phyloP scores from a whole-genome alignment of 495 filamentous ascomycete species.

The Talaromyces stipitatus region DNA sequence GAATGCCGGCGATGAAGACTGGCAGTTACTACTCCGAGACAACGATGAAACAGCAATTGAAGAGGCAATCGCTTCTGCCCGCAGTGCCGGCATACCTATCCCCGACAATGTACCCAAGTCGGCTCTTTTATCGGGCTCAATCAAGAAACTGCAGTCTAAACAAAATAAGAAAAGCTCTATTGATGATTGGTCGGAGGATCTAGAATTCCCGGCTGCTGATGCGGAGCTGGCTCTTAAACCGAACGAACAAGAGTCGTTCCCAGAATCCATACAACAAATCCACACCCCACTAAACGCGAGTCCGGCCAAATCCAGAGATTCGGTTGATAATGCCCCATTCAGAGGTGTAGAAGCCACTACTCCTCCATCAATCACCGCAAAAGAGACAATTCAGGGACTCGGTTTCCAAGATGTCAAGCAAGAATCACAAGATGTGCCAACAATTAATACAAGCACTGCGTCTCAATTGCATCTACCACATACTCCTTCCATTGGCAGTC shows the following conservation, averaged over 20 bases:
- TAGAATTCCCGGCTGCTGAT: conserved; percentile 65
- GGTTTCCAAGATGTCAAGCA: conserved; percentile 44
- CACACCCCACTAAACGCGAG: conserved; percentile 36
- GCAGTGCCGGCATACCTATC: conserved; percentile 84
- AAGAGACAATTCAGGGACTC: conserved; percentile 29
- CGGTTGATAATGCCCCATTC: conserved; percentile 11
- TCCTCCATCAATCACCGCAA: conserved; percentile 3
- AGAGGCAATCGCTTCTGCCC: conserved; percentile 80
- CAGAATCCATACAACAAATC: conserved; percentile 59
- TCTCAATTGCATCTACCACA: conserved; percentile 27
- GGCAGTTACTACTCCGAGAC: conserved; percentile 68
- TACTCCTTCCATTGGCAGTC: not conserved
- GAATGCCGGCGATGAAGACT: conserved; percentile 69
- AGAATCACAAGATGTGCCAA: conserved; percentile 57
- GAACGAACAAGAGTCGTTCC: conserved; percentile 52
- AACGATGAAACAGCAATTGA: conserved; percentile 72
- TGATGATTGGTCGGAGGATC: conserved; percentile 89
- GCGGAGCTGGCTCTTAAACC: conserved; percentile 56
- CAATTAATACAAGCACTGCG: conserved; percentile 57
- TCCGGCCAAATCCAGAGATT: conserved; percentile 27
- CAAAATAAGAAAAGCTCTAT: conserved; percentile 66
- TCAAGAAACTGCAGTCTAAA: conserved; percentile 80
- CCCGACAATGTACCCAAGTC: conserved; percentile 84
- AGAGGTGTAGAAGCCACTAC: conserved; percentile 22
- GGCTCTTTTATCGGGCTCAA: conserved; percentile 88